These are phyloP conservation scores for Neofusicoccum umdonicola DNA, from an alignment of 2,329 filamentous ascomycete species.

Conservation along the genomic window DNA sequence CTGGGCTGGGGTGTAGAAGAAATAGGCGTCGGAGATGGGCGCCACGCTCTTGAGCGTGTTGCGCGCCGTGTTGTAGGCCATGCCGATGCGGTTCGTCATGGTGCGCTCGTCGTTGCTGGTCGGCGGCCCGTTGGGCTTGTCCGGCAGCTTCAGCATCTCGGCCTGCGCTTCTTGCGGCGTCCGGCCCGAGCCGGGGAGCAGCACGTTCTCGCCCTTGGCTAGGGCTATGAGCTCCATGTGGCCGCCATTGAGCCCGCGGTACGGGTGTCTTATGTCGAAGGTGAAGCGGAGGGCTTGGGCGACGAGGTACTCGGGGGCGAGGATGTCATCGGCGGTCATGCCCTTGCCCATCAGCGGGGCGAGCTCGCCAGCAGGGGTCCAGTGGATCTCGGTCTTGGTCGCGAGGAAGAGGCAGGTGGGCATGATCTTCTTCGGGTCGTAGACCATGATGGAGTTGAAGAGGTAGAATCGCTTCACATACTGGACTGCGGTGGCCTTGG, in stretches of 20 bases:
- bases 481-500: slow-evolving; percentile 74
- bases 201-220: slow-evolving; percentile 57
- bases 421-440: slow-evolving; percentile 84
- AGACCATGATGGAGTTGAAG: slow-evolving; percentile 94
- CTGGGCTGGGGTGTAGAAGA: slow-evolving; percentile 90
- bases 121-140: slow-evolving; percentile 20
- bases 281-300: slow-evolving; percentile 91
- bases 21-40: slow-evolving; percentile 90
- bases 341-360: slow-evolving; percentile 61
- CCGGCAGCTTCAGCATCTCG: slow-evolving; percentile 30
- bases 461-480: slow-evolving; percentile 95
- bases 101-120: slow-evolving; percentile 17
- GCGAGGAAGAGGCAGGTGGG: slow-evolving; percentile 91
- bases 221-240: slow-evolving; percentile 76
- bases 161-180: slow-evolving; percentile 27
- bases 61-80: slow-evolving; percentile 62
- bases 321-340: slow-evolving; percentile 72
- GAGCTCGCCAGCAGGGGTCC: slow-evolving; percentile 66
- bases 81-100: slow-evolving; percentile 51
- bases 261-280: slow-evolving; percentile 89
- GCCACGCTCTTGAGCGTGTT: slow-evolving; percentile 60
- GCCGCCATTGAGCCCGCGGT: slow-evolving; percentile 80
- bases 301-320: slow-evolving; percentile 88
- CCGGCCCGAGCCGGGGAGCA: slow-evolving; percentile 22
- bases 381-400: slow-evolving; percentile 85